Percentiles rank a stretch among this genome's conserved stretches.
Conservation (phyloP, 495 filamentous ascomycete genomes). For the Pseudoneurospora amorphoporcata region DNA sequence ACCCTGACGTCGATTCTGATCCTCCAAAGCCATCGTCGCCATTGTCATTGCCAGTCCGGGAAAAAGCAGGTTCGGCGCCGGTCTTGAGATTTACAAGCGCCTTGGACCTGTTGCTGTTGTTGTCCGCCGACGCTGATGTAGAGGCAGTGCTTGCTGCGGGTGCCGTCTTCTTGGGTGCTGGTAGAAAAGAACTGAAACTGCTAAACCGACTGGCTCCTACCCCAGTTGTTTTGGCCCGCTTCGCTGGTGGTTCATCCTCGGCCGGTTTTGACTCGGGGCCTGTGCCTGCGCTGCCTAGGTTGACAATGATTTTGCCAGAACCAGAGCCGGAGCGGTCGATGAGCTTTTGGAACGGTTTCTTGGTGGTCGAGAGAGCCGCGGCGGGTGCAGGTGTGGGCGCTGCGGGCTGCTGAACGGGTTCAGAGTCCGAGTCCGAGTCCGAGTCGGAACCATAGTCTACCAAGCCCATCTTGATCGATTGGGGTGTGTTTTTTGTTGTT, state of each 20-base stretch:
- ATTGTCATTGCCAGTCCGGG: slow-evolving; percentile 38
- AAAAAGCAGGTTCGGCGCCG: slow-evolving; percentile 66
- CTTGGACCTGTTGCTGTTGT: slow-evolving; percentile 28
- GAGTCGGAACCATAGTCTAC: slow-evolving; percentile 75
- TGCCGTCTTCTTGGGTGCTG: slow-evolving; percentile 60
- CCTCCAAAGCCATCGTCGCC: slow-evolving; percentile 13
- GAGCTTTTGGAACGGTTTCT: slow-evolving; percentile 59
- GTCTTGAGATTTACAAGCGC: slow-evolving; percentile 66
- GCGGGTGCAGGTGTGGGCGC: slow-evolving; percentile 9
- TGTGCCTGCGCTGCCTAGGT: slow-evolving; percentile 42
- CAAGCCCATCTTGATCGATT: slow-evolving; percentile 48
- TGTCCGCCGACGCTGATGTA: background rate
- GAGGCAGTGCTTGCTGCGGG: slow-evolving; percentile 11
- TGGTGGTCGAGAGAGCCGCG: slow-evolving; percentile 24
- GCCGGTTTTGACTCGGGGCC: slow-evolving; percentile 11
- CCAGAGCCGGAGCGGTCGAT: slow-evolving; percentile 68
- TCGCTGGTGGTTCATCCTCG: slow-evolving; percentile 56
- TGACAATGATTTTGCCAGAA: slow-evolving; percentile 58
- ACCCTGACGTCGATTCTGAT: slow-evolving; percentile 2
- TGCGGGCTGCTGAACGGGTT: slow-evolving; percentile 38
- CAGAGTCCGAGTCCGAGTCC: slow-evolving; percentile 56
- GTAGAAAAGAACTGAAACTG: slow-evolving; percentile 78
- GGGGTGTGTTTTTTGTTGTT: background rate
- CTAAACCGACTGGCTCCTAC: slow-evolving; percentile 44
- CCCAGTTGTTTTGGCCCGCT: slow-evolving; percentile 51